Percentiles rank a stretch among this genome's conserved stretches.
phyloP scores from a whole-genome alignment of 108 stramenopile genomes.

The Cylindrotheca closterium region DNA sequence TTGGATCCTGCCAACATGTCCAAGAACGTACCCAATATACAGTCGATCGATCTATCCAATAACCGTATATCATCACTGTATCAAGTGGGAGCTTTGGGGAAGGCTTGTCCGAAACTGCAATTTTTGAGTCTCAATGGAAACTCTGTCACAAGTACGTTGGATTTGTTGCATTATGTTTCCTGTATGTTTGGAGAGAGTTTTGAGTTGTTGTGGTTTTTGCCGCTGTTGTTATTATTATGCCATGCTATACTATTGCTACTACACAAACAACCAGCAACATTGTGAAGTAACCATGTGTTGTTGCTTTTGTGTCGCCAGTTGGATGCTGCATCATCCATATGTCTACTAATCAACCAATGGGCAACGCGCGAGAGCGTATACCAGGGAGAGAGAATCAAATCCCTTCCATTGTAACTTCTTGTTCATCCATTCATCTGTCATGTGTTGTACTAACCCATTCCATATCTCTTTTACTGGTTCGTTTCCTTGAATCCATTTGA shows the following conservation, averaged over 20 bases:
- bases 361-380: too few relatives aligned
- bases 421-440: too few relatives aligned
- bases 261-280: too few relatives aligned
- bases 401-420: too few relatives aligned
- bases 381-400: too few relatives aligned
- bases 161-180: not conserved
- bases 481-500: too few relatives aligned
- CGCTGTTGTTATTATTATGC: slow-evolving; percentile 6
- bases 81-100: slow-evolving; percentile 62
- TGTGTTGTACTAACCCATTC: too few relatives aligned
- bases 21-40: slow-evolving; percentile 58
- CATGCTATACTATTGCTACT: slow-evolving; percentile 10
- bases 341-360: too few relatives aligned
- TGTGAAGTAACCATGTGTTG: too few relatives aligned
- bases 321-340: too few relatives aligned
- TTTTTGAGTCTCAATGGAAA: slow-evolving; percentile 70
- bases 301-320: too few relatives aligned
- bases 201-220: slow-evolving; percentile 4
- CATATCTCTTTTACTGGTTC: too few relatives aligned
- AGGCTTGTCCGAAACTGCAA: slow-evolving; percentile 69
- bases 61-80: slow-evolving; percentile 68
- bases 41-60: slow-evolving; percentile 52
- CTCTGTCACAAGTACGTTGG: slow-evolving; percentile 83
- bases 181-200: not conserved
- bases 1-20: slow-evolving; percentile 58